Evolutionary conservation across 305 asterid species (phyloP), one percentile per base, ranked within the genome.

Genomic region (Euphrasia arctica): DNA sequence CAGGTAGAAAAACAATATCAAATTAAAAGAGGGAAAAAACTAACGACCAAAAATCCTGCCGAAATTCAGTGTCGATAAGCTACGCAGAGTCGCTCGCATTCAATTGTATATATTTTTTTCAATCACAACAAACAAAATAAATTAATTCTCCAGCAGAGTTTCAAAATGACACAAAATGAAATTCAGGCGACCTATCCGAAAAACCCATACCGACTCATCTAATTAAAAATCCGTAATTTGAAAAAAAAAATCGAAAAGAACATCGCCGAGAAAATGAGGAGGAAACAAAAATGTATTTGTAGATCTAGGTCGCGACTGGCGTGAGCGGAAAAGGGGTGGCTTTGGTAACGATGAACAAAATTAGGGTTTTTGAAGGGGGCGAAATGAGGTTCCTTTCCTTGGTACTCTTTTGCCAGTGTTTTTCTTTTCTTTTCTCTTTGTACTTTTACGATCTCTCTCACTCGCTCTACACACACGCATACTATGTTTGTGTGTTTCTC

Each of bases 1-100:
- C 83, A 66, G 71, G 55, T 39, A 39, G 45, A 3, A 39, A 39
- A 0, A 39, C 45, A 39, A 39, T 10, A 39, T 39, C 11, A 39
- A 39, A 39, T 39, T 9, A 39, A 39, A 39, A 39, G 3, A 39
- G 45, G 45, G 9, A 39, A 39, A 9, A 6, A 9, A 7, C 43
- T 6, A 36, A 9, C 10, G 11, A 39, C 45, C 9, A 39, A 39
- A 39, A 6, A 1, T 1, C 43, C 43, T 1, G 7, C 42, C 43
- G 43, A 39, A 39, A 6, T 39, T 39, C 43, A 39, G 43, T 39
- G 43, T 7, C 9, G 1, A 39, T 2, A 39, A 39, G 45, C 12
- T 8, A 39, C 45, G 2, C 45, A 39, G 45, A 39, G 45, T 9
- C 45, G 9, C 10, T 9, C 45, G 9, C 10, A 39, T 9, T 9